These are phyloP conservation scores for Aspergillus avenaceus DNA, from an alignment of 495 filamentous ascomycete genomes.

Conservation along the genomic window DNA sequence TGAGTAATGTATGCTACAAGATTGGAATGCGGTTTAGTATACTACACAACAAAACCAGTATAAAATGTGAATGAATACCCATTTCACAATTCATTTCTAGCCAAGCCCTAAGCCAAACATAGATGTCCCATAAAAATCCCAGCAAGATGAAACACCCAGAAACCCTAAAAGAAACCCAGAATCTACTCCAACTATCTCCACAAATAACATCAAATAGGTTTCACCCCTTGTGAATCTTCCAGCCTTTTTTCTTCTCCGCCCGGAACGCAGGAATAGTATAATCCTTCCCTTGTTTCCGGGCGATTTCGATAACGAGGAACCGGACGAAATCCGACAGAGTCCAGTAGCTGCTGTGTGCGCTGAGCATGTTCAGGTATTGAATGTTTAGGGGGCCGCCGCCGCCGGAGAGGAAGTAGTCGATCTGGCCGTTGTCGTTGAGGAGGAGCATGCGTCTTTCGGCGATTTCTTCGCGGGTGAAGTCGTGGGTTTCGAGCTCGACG, in stretches of 20 bases:
- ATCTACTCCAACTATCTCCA: too few relatives aligned
- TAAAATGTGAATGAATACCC: too few relatives aligned
- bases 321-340: slow-evolving; percentile 76
- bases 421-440: slow-evolving; percentile 92
- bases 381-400: slow-evolving; percentile 82
- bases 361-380: slow-evolving; percentile 95
- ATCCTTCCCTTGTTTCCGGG: slow-evolving; percentile 64
- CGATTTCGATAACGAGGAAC: slow-evolving; percentile 83
- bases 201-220: too few relatives aligned
- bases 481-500: slow-evolving; percentile 91
- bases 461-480: slow-evolving; percentile 88
- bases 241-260: slow-evolving; percentile 66
- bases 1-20: slow-evolving; percentile 15
- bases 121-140: neutral
- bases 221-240: slow-evolving; percentile 34
- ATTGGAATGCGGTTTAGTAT: too few relatives aligned
- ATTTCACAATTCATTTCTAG: too few relatives aligned
- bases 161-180: slow-evolving; percentile 1
- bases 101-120: too few relatives aligned
- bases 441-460: slow-evolving; percentile 84
- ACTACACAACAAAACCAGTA: too few relatives aligned
- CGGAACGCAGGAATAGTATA: slow-evolving; percentile 64
- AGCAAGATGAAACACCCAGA: neutral
- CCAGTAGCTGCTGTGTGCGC: slow-evolving; percentile 97
- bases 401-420: slow-evolving; percentile 81